Percentiles rank a stretch among this genome's conserved stretches.
phyloP scores from a whole-genome alignment of 108 stramenopile genomes.

The Fragilariopsis cylindrus region DNA sequence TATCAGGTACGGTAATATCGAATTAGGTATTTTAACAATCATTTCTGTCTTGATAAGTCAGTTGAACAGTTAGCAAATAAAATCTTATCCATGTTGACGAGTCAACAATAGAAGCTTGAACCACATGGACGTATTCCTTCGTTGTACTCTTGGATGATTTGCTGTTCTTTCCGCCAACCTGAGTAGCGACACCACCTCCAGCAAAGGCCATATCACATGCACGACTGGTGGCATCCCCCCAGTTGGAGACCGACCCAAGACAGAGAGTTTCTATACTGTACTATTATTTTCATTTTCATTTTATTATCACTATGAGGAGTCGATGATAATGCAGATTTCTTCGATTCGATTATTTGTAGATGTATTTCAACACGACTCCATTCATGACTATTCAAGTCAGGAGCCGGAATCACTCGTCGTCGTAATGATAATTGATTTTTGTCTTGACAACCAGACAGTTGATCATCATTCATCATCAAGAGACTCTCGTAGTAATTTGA shows the following conservation, averaged over 20 bases:
- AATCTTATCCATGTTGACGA: constrained; percentile 2
- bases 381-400: constrained; percentile 23
- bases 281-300: not conserved
- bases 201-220: constrained; percentile 22
- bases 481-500: constrained; percentile 12
- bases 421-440: not conserved
- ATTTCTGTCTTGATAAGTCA: constrained; percentile 3
- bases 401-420: not conserved
- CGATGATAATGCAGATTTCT: no score
- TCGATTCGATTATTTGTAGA: not conserved
- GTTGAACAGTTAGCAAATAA: constrained; percentile 13
- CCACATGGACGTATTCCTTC: constrained; percentile 19
- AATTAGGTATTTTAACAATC: constrained; percentile 11
- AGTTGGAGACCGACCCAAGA: constrained; percentile 28
- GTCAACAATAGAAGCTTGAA: constrained; percentile 11
- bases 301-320: not conserved
- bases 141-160: not conserved
- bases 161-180: constrained; percentile 8
- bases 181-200: constrained; percentile 24
- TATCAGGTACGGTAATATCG: not conserved
- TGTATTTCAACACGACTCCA: constrained; percentile 19
- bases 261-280: not conserved
- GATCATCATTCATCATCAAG: not conserved
- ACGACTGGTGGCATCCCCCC: constrained; percentile 31
- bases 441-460: not conserved